Base-by-base conservation (phyloP, 106 monocot species). In the Dendrobium nobile region DNA sequence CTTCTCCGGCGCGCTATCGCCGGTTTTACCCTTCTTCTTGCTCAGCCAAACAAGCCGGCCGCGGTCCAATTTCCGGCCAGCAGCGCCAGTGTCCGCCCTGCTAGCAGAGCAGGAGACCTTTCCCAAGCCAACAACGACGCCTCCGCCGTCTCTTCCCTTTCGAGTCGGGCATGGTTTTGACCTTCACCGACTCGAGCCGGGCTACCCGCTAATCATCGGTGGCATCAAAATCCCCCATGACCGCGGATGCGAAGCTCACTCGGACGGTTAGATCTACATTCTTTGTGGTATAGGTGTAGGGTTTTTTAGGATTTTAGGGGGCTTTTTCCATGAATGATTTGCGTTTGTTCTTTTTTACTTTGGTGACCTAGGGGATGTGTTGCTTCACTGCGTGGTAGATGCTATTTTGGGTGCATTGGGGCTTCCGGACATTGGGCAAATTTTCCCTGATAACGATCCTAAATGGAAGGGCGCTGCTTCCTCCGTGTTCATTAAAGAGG, bases 331-430 rank as follows among this genome's bases (percentile, higher is more conserved):
- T 59, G 18, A 55, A 67, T 77, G 45, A 13, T 45, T 42, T 13
- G 20, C 7, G n/a, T 61, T 61, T 22, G 22, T 45, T 73, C 18
- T 19, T 65, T 7, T 78, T 65, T 55, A 24, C 72, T 28, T 64
- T 41, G 31, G 72, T 70, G 45, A 9, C 41, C 24, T 17, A 90
- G 98, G 98, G 72, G 98, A 98, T 87, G 98, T 98, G 83, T 81
- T 98, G 86, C 84, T 98, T 64, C 98, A 98, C 84, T 98, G 98
- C 64, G 98, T 98, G 80, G 98, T 98, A 85, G 98, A 98, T 83
- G 94, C 98, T 78, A 95, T 98, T 44, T 79, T 95, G 86, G 98
- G 98, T 16, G 98, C 98, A 17, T 65, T 98, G 75, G 98, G 98
- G 79, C 91, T 98, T 54, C 98, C 92, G 18, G 98, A 98, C 75